phyloP scores from a whole-genome alignment of 2,329 filamentous ascomycete genomes.

The Cadophora gregata region DNA sequence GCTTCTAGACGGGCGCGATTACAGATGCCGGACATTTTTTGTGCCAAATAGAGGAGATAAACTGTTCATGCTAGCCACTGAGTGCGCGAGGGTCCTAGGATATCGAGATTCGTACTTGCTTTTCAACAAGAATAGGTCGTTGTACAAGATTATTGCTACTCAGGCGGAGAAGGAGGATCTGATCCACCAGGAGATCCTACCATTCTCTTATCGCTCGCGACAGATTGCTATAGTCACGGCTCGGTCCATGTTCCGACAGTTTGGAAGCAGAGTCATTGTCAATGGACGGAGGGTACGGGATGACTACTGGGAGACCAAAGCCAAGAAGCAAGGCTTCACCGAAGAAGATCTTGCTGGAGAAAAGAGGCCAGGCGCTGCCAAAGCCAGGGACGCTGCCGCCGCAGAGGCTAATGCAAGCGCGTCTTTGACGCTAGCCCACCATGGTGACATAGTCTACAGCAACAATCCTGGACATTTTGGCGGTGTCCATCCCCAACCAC shows the following conservation, averaged over 20 bases:
- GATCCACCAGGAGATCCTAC: slow-evolving; percentile 91
- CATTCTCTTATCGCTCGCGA: slow-evolving; percentile 96
- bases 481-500: slow-evolving; percentile 66
- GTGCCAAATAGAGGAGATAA: slow-evolving; percentile 91
- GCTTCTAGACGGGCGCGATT: slow-evolving; percentile 81
- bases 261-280: slow-evolving; percentile 91
- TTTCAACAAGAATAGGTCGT: slow-evolving; percentile 97
- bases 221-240: slow-evolving; percentile 99
- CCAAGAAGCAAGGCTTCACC: slow-evolving; percentile 95
- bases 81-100: slow-evolving; percentile 90
- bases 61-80: slow-evolving; percentile 97
- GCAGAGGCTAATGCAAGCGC: slow-evolving; percentile 65
- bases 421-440: slow-evolving; percentile 65
- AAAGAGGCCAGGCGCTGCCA: slow-evolving; percentile 90
- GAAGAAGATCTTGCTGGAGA: slow-evolving; percentile 95
- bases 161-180: slow-evolving; percentile 96
- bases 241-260: slow-evolving; percentile 97
- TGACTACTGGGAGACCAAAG: slow-evolving; percentile 99
- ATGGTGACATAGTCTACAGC: slow-evolving; percentile 88
- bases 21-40: slow-evolving; percentile 90
- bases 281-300: slow-evolving; percentile 91
- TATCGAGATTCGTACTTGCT: slow-evolving; percentile 98
- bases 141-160: slow-evolving; percentile 97
- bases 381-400: slow-evolving; percentile 81
- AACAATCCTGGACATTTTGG: slow-evolving; percentile 72